Evolutionary conservation across 78 protist species (phyloP).

Genomic region (Acrasis kona): DNA sequence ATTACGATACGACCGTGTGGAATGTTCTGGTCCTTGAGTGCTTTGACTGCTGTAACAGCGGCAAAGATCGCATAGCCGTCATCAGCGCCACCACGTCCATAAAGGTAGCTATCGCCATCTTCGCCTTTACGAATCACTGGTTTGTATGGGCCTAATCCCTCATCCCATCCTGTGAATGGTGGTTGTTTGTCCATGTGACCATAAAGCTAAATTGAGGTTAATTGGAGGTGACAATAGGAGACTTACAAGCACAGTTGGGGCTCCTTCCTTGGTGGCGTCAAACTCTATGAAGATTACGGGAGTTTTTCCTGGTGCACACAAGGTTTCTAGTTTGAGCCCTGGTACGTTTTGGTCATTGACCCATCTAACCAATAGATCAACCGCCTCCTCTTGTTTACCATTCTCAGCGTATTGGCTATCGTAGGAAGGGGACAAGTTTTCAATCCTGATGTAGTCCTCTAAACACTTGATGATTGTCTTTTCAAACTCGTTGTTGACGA

Average conservation of each 20-base stretch:
- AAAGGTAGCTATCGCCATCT: conserved; percentile 35
- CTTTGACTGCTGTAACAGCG: conserved; percentile 45
- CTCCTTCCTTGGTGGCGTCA: conserved; percentile 12
- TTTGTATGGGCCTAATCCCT: conserved; percentile 60
- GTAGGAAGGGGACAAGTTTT: conserved; percentile 66
- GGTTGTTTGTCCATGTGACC: conserved; percentile 89
- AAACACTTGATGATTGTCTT: conserved; percentile 33
- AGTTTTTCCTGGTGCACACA: conserved; percentile 40
- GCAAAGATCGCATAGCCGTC: conserved; percentile 81
- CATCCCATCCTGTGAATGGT: conserved; percentile 55
- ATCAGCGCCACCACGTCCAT: conserved; percentile 85
- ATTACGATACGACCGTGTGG: conserved; percentile 63
- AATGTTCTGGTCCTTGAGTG: conserved; percentile 31
- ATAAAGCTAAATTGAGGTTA: conserved; percentile 48
- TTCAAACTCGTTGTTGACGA: conserved; percentile 32
- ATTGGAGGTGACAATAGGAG: no score
- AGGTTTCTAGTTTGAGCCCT: conserved; percentile 37
- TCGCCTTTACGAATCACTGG: no score
- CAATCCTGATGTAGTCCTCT: conserved; percentile 39
- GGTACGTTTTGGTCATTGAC: conserved; percentile 38
- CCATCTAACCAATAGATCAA: conserved; percentile 49
- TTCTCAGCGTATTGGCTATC: conserved; percentile 67
- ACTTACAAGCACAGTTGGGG: no score
- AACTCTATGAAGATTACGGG: conserved; percentile 62
- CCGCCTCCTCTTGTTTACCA: conserved; percentile 61